Evolutionary conservation across 2,329 filamentous ascomycete genomes (phyloP), one percentile per base, ranked within the genome.

Genomic region (Pseudogymnoascus pannorum): DNA sequence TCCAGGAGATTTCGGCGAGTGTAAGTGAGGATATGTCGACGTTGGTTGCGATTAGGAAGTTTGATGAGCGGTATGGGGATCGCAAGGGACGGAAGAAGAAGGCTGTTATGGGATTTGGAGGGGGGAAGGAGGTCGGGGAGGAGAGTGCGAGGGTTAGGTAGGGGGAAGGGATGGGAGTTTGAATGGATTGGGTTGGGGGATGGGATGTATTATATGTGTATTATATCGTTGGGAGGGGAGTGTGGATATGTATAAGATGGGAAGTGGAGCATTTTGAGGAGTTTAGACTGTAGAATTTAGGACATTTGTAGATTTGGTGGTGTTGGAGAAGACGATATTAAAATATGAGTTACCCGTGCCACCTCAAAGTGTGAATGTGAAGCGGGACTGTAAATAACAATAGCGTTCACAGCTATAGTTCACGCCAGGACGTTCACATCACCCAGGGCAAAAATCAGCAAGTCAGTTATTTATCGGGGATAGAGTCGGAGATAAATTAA

Each of bases 41-140:
- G 31, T 78, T 99, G 64, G 84, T 85, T 66, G 89, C 90, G 11
- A 96, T 99, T 69, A 84, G 91, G 68, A 95, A 95, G 75, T 99
- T 97, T 71, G 94, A 99, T 72, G 91, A 96, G 75, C 89, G 93
- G 73, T 99, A 92, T 72, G 93, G 94, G 24, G 92, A 96, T 71
- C 83, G 87, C 35, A 87, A 85, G 70, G 84, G 83, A 67, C 82
- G 84, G 70, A 84, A 83, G 71, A 86, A 83, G 73, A 74, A 73
- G 61, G 77, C 76, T 63, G 74, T 72, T 5, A 82, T 88, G 75
- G 86, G 86, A 0, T 88, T 88, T 68, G 83, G 77, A 8, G 72
- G 14, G 70, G 68, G 20, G 24, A 33, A 6, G 31, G n/a, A 18
- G 16, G 51, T n/a, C n/a, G 9, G 24, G 66, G 72, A 75, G 1